phyloP scores from a whole-genome alignment of 2,329 filamentous ascomycete species.

The Ophiosphaerella herpotricha region DNA sequence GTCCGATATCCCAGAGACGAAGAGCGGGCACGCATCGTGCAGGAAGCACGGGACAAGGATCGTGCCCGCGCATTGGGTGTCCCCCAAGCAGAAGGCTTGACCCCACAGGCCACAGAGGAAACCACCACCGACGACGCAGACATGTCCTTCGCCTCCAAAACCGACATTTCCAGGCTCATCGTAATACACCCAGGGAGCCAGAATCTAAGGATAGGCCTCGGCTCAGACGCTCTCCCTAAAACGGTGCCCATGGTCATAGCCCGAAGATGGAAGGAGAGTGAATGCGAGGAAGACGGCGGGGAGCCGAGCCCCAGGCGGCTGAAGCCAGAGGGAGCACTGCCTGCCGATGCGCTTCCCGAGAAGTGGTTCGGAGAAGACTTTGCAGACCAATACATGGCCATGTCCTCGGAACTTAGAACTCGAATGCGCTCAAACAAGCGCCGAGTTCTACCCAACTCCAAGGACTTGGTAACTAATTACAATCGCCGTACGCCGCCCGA shows the following conservation, averaged over 20 bases:
- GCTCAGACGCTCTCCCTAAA: conserved; percentile 93
- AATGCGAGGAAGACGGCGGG: conserved; percentile 80
- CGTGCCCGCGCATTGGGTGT: conserved; percentile 78
- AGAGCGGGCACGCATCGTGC: conserved; percentile 79
- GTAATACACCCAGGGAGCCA: conserved; percentile 95
- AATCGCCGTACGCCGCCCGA: conserved; percentile 85
- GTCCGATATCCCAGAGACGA: conserved; percentile 88
- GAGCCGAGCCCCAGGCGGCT: conserved; percentile 74
- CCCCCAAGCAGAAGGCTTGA: conserved; percentile 45
- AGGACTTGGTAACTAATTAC: conserved; percentile 93
- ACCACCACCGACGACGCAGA: conserved; percentile 34
- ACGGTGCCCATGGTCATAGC: conserved; percentile 93
- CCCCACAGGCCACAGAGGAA: conserved; percentile 34
- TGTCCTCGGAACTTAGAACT: conserved; percentile 84
- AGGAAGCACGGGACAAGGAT: conserved; percentile 85
- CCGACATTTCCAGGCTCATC: conserved; percentile 86
- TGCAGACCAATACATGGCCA: conserved; percentile 71
- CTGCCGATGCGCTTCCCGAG: conserved; percentile 65
- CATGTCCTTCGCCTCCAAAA: conserved; percentile 36
- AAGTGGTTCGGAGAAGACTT: conserved; percentile 85
- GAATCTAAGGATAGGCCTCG: conserved; percentile 90
- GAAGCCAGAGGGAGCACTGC: conserved; percentile 66
- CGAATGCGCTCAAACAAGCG: conserved; percentile 94
- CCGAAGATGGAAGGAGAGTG: conserved; percentile 74
- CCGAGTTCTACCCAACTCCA: conserved; percentile 94